Conservation (phyloP, 306 rosid genomes). For the Vigna trinervia region DNA sequence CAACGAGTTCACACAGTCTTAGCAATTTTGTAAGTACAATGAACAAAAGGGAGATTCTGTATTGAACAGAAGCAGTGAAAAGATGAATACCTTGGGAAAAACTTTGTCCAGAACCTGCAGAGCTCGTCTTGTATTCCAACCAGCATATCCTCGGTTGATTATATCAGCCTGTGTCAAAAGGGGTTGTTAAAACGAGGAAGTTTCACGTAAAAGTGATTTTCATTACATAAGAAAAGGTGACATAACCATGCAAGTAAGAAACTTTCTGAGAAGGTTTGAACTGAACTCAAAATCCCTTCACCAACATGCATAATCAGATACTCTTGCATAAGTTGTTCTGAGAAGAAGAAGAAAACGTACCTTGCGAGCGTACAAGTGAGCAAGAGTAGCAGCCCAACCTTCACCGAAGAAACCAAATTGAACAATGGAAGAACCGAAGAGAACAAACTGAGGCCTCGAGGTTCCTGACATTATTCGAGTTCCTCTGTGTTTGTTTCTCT, state of each 20-base stretch:
- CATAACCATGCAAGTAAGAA: too few relatives aligned
- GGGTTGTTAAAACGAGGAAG: too few relatives aligned
- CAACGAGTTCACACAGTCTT: neutral
- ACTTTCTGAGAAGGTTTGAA: too few relatives aligned
- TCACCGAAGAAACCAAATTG: slow-evolving; percentile 47
- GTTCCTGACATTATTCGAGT: too few relatives aligned
- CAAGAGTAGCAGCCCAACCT: slow-evolving; percentile 77
- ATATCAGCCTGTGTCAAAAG: slow-evolving; percentile 64
- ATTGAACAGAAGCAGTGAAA: neutral
- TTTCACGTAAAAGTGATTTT: too few relatives aligned
- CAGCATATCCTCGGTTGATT: slow-evolving; percentile 68
- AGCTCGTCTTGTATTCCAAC: slow-evolving; percentile 84
- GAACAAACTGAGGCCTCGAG: slow-evolving; percentile 57
- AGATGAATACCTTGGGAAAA: slow-evolving; percentile 67
- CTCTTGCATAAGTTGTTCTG: too few relatives aligned
- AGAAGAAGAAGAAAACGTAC: too few relatives aligned
- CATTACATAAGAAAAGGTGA: too few relatives aligned
- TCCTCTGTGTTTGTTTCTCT: too few relatives aligned
- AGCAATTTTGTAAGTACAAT: neutral
- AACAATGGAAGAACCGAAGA: slow-evolving; percentile 83
- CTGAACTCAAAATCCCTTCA: too few relatives aligned
- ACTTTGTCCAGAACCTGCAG: slow-evolving; percentile 57
- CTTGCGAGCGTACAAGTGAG: slow-evolving; percentile 50
- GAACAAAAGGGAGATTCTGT: neutral
- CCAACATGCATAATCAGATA: too few relatives aligned